Evolutionary conservation across 163 green algal genomes (phyloP).

Genomic region (Coccomyxa subellipsoidea): DNA sequence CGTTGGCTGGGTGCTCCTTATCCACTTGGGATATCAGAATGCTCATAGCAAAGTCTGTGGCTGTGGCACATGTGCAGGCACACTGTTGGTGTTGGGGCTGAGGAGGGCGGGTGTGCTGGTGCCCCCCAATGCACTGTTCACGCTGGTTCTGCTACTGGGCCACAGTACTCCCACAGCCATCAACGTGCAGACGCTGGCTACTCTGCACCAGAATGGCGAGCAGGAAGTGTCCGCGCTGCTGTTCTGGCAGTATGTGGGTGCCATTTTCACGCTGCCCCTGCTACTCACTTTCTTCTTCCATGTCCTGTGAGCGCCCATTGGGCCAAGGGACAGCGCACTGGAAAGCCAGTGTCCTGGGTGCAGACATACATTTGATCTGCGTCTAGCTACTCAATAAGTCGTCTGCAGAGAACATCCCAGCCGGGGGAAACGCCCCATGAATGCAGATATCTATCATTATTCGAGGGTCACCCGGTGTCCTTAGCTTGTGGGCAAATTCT

Average conservation of each 20-base stretch:
- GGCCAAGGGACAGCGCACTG: too few relatives aligned
- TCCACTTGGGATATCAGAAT: too few relatives aligned
- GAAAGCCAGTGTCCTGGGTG: too few relatives aligned
- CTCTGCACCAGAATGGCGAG: slow-evolving; percentile 54
- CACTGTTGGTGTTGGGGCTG: slow-evolving; percentile 26
- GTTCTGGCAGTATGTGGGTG: slow-evolving; percentile 70
- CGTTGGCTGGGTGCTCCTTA: too few relatives aligned
- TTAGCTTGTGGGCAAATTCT: too few relatives aligned
- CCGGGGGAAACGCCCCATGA: too few relatives aligned
- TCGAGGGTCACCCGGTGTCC: too few relatives aligned
- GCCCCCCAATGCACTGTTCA: slow-evolving; percentile 56
- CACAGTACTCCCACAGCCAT: slow-evolving; percentile 62
- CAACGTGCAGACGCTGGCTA: slow-evolving; percentile 66
- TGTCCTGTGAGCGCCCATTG: background rate
- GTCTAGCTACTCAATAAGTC: too few relatives aligned
- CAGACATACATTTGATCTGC: too few relatives aligned
- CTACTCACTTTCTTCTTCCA: slow-evolving; percentile 40
- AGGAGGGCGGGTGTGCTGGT: slow-evolving; percentile 25
- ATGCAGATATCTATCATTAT: too few relatives aligned
- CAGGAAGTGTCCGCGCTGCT: slow-evolving; percentile 64
- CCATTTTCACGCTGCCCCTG: slow-evolving; percentile 49
- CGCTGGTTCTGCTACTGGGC: slow-evolving; percentile 43
- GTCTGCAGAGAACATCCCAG: too few relatives aligned
- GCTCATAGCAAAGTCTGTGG: too few relatives aligned
- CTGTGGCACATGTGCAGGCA: slow-evolving; percentile 31